Conservation (phyloP, 805 yeast species). For the Yamadazyma phyllophila region DNA sequence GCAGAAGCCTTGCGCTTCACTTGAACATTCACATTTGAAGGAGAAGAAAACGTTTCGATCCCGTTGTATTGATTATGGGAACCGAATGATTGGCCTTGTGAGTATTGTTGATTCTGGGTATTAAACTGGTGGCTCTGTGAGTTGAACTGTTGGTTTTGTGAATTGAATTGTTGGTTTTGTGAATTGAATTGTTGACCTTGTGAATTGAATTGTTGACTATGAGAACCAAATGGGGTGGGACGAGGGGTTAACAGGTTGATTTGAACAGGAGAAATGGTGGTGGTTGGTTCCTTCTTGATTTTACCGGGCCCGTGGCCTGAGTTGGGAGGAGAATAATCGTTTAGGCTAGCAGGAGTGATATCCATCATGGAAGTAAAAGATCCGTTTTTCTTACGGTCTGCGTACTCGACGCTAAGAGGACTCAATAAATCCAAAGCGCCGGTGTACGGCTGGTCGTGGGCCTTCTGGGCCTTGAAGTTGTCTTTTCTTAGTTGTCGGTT, state of each 20-base stretch:
- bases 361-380: conserved; percentile 15
- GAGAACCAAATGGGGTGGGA: neutral
- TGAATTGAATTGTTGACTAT: neutral
- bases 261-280: conserved; percentile 17
- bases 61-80: neutral
- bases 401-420: conserved; percentile 23
- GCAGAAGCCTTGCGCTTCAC: neutral
- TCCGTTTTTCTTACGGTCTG: neutral
- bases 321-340: conserved; percentile 22
- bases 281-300: conserved; percentile 20
- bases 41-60: conserved; percentile 5
- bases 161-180: neutral
- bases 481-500: conserved; percentile 38
- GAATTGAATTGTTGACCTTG: neutral
- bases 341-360: conserved; percentile 33
- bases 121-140: neutral
- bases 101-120: neutral
- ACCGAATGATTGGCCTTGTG: neutral
- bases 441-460: neutral
- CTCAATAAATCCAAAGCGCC: conserved; percentile 25
- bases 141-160: neutral
- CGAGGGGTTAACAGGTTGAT: conserved; percentile 11
- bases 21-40: neutral
- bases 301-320: conserved; percentile 3
- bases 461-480: conserved; percentile 13